Evolutionary conservation across 495 filamentous ascomycete genomes (phyloP).

Genomic region (Immersiella caudata): DNA sequence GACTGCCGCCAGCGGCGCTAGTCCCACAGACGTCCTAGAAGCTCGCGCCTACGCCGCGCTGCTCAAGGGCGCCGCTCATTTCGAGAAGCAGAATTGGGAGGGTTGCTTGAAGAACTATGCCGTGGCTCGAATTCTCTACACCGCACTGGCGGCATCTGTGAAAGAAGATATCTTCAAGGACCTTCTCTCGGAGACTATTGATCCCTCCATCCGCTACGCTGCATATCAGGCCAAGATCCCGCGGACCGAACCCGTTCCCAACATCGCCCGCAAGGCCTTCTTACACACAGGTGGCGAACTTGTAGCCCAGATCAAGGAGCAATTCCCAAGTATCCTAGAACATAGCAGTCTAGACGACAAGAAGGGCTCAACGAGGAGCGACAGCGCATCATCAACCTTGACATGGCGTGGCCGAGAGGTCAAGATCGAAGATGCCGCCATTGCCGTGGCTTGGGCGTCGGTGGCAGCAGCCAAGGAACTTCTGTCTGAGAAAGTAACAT

Average conservation of each 20-base stretch:
- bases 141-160: slow-evolving; percentile 58
- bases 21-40: slow-evolving; percentile 75
- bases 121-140: slow-evolving; percentile 80
- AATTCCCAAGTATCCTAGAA: slow-evolving; percentile 71
- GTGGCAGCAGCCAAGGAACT: slow-evolving; percentile 57
- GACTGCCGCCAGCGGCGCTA: slow-evolving; percentile 60
- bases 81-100: slow-evolving; percentile 89
- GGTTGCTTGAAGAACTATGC: slow-evolving; percentile 74
- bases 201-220: slow-evolving; percentile 91
- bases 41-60: slow-evolving; percentile 80
- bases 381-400: slow-evolving; percentile 72
- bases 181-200: slow-evolving; percentile 73
- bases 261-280: slow-evolving; percentile 76
- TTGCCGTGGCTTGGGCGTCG: slow-evolving; percentile 67
- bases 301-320: slow-evolving; percentile 65
- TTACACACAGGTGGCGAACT: slow-evolving; percentile 63
- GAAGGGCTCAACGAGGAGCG: slow-evolving; percentile 54
- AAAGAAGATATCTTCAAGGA: slow-evolving; percentile 81
- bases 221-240: slow-evolving; percentile 89
- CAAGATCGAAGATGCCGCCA: slow-evolving; percentile 88
- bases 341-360: slow-evolving; percentile 63
- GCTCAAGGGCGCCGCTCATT: slow-evolving; percentile 70
- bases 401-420: slow-evolving; percentile 90
- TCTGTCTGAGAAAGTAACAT: slow-evolving; percentile 64
- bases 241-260: slow-evolving; percentile 75